These are phyloP conservation scores for Macrophomina tecta DNA, from an alignment of 2,329 filamentous ascomycete genomes.

Conservation along the genomic window DNA sequence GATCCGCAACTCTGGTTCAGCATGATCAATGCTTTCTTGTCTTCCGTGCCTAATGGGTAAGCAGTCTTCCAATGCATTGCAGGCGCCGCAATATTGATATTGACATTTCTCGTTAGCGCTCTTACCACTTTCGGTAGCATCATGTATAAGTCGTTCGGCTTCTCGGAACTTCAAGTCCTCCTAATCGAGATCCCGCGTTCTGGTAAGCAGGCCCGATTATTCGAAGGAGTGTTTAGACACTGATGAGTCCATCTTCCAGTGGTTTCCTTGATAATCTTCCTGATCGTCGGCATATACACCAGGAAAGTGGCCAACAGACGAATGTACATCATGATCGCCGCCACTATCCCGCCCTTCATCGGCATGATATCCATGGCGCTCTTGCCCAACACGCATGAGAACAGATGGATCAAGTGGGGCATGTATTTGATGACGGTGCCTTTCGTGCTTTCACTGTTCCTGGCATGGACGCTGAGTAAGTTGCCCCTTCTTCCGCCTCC, in stretches of 20 bases:
- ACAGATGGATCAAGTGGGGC: constrained; percentile 47
- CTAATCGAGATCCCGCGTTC: constrained; percentile 41
- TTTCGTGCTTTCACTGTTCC: constrained; percentile 41
- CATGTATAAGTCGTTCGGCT: constrained; percentile 26
- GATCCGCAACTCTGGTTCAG: constrained; percentile 28
- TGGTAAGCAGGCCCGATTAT: constrained; percentile 20
- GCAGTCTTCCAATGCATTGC: background rate
- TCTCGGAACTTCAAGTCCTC: constrained; percentile 40
- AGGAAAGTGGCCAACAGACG: constrained; percentile 32
- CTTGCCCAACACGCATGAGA: constrained; percentile 38
- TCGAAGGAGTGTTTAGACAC: too few species aligned
- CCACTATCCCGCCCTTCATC: constrained; percentile 41
- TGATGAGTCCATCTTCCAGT: constrained; percentile 29
- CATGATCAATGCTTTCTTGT: constrained; percentile 26
- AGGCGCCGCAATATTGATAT: background rate
- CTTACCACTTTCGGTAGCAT: constrained; percentile 23
- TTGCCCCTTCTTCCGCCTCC: background rate
- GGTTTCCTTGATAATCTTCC: constrained; percentile 24
- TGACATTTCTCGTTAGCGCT: background rate
- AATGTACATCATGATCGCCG: constrained; percentile 43
- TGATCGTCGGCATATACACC: constrained; percentile 27
- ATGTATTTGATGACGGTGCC: constrained; percentile 44
- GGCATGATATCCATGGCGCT: constrained; percentile 44
- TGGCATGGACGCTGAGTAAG: constrained; percentile 41
- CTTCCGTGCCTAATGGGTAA: constrained; percentile 27